phyloP scores from a whole-genome alignment of 2,329 filamentous ascomycete species.

The Cordyceps javanica region DNA sequence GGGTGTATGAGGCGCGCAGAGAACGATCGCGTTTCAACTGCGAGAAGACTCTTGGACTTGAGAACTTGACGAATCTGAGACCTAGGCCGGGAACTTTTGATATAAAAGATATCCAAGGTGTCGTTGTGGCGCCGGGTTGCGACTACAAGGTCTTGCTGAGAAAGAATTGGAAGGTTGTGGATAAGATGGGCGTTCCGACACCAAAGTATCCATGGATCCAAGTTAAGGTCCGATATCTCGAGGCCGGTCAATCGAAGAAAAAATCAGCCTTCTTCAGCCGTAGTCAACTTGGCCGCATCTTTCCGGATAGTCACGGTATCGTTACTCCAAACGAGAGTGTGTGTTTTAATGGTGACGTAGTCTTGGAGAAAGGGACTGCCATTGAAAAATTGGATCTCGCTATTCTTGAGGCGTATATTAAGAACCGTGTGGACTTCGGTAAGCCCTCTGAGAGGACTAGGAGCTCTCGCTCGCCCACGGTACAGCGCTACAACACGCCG shows the following conservation, averaged over 20 bases:
- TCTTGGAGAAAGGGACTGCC: not conserved
- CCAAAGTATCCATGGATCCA: not conserved
- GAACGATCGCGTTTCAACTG: not conserved
- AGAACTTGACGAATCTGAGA: not conserved
- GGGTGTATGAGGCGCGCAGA: not conserved
- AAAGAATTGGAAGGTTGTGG: not conserved
- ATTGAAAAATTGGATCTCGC: not conserved
- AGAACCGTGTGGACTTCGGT: not conserved
- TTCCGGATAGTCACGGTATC: not conserved
- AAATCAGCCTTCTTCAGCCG: not conserved
- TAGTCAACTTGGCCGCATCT: not conserved
- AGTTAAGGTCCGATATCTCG: not conserved
- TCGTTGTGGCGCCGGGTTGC: not conserved
- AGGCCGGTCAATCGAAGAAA: not conserved
- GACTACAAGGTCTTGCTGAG: not conserved
- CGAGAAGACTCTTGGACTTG: not conserved
- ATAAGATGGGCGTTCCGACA: not conserved
- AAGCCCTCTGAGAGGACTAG: not conserved
- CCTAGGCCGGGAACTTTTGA: not conserved
- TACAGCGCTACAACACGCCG: not conserved
- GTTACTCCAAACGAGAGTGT: not conserved
- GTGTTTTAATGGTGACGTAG: not conserved
- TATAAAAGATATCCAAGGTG: not conserved
- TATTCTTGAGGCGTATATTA: not conserved
- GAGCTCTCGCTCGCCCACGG: not conserved